phyloP scores from a whole-genome alignment of 2,329 filamentous ascomycete genomes.

The Rugonectria rugulosa region DNA sequence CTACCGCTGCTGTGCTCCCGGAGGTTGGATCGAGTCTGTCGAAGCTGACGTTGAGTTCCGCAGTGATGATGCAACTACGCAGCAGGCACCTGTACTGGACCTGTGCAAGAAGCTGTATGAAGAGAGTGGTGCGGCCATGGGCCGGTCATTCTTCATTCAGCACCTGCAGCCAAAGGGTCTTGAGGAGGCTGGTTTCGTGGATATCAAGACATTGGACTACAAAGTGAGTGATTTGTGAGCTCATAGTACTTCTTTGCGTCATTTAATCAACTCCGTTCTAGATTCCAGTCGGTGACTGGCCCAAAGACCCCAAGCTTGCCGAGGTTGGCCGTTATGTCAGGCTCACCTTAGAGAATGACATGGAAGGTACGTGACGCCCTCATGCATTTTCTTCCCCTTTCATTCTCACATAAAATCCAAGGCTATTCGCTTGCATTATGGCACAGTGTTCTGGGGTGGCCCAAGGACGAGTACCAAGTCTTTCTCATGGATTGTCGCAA shows the following conservation, averaged over 20 bases:
- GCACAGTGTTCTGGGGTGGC: conserved; percentile 31
- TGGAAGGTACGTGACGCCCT: not conserved
- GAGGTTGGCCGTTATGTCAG: conserved; percentile 18
- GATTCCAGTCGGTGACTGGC: conserved; percentile 16
- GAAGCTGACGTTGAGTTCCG: conserved; percentile 31
- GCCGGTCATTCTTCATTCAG: conserved; percentile 26
- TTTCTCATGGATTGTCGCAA: conserved; percentile 31
- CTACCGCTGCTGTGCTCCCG: conserved; percentile 25
- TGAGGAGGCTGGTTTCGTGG: conserved; percentile 29
- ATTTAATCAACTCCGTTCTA: not conserved
- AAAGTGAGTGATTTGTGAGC: conserved; percentile 15
- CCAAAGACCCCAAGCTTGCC: conserved; percentile 18
- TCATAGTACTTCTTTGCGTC: not conserved
- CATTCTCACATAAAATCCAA: not conserved
- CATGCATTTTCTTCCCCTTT: accelerated
- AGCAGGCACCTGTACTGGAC: conserved; percentile 22
- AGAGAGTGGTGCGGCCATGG: conserved; percentile 26
- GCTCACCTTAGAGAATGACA: not conserved
- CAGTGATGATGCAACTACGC: conserved; percentile 32
- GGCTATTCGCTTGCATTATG: conserved; percentile 31
- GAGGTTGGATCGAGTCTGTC: conserved; percentile 29
- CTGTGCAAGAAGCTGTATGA: conserved; percentile 24
- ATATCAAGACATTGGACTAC: conserved; percentile 28
- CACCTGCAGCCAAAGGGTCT: conserved; percentile 26
- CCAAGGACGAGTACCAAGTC: conserved; percentile 30